A percentile compares a stretch with the other conserved stretches of the same genome.
phyloP scores from a whole-genome alignment of 108 stramenopile genomes.

The Aurantiochytrium sp. region DNA sequence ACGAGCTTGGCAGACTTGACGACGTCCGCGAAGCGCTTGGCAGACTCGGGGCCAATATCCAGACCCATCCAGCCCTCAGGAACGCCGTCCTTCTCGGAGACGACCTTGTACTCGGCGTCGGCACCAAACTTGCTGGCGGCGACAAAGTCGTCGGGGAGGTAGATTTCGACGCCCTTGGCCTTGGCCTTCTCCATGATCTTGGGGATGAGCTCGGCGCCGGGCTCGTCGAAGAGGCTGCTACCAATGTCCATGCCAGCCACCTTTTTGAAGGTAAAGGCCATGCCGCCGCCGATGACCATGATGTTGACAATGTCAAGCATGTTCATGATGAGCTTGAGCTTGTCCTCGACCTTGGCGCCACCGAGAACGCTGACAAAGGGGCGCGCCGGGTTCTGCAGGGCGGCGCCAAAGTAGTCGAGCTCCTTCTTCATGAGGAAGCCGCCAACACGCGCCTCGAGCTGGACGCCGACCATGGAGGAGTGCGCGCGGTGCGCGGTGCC shows the following conservation, averaged over 20 bases:
- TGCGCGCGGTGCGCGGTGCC: conserved; percentile 98
- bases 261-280: conserved; percentile 98
- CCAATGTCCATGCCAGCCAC: conserved; percentile 81
- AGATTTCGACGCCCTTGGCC: conserved; percentile 82
- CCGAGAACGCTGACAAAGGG: conserved; percentile 96
- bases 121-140: conserved; percentile 79
- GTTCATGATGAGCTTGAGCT: conserved; percentile 92
- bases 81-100: conserved; percentile 72
- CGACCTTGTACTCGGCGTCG: conserved; percentile 70
- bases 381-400: conserved; percentile 83
- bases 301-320: conserved; percentile 89
- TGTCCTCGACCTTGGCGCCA: conserved; percentile 96
- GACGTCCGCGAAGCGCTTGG: conserved; percentile 66
- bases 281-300: conserved; percentile 90
- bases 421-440: conserved; percentile 86
- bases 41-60: conserved; percentile 86
- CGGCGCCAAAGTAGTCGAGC: conserved; percentile 83
- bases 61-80: conserved; percentile 94
- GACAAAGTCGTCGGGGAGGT: conserved; percentile 85
- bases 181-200: conserved; percentile 84
- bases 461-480: conserved; percentile 89
- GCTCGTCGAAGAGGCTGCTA: conserved; percentile 76
- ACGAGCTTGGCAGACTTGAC: conserved; percentile 73
- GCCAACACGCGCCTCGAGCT: conserved; percentile 60
- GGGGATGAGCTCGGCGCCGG: conserved; percentile 74